Evolutionary conservation across 1,284 basidiomycete genomes (phyloP), one percentile per base, ranked within the genome.

Genomic region (Macrocybe sp.): DNA sequence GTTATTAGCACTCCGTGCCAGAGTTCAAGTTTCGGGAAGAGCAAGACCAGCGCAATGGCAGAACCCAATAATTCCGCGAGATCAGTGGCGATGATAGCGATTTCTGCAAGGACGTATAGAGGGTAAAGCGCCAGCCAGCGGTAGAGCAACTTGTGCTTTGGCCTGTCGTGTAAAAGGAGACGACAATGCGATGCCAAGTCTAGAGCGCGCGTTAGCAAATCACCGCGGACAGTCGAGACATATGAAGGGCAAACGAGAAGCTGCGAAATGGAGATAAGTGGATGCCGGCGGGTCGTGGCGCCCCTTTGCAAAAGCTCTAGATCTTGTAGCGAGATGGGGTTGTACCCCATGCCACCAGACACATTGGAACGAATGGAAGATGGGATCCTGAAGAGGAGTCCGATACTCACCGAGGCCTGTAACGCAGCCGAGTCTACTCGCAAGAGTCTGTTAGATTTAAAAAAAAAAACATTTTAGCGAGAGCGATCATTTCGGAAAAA

Each of bases 1-100:
- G 93, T 97, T 52, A 96, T 74, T 38, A 96, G 72, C 2, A 96
- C 89, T 35, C 85, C 87, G 1, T 81, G 87, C 76, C 82, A 93
- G 4, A 94, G 70, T 29, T 91, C 81, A 7, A 96, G 69, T 32
- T 68, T 70, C 0, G 93, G 92, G 59, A 95, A 91, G 37, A 96
- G 74, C 66, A 96, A 69, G 60, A 83, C 83, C 41, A 96, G 69
- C 1, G 71, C 75, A 37, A 77, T 76, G 33, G 69, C 74, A 12
- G 73, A 76, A 29, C 92, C 92, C 4, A 96, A 72, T 6, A 97
- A 75, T 62, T 87, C 84, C 31, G 83, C 83, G 22, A 87, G 71
- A 61, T 88, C 84, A 12, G 84, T 89, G 30, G 80, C 81, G 52
- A 93, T 83, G 58, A 96, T 92, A 32, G 89, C 91, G n/a, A 88